These are phyloP conservation scores for Rhizopogon salebrosus DNA, from an alignment of 768 basidiomycete species.

Conservation along the genomic window DNA sequence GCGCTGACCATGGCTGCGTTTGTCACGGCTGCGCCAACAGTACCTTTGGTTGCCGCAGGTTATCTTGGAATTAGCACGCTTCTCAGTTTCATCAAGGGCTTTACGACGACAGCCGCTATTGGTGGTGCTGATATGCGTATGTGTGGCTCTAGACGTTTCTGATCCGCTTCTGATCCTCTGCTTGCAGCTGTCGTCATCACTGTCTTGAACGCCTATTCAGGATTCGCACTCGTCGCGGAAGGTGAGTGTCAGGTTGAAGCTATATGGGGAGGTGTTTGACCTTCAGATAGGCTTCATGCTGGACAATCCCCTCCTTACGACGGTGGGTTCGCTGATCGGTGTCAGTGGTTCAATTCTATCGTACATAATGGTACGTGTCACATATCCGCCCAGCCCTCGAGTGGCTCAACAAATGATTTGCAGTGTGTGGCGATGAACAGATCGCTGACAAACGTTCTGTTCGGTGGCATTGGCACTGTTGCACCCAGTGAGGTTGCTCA, in stretches of 20 bases:
- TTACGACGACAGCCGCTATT: constrained; percentile 86
- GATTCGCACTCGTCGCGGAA: constrained; percentile 88
- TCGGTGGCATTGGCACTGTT: constrained; percentile 73
- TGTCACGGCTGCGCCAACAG: constrained; percentile 60
- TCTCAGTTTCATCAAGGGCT: constrained; percentile 82
- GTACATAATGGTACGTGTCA: constrained; percentile 75
- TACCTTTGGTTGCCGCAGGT: constrained; percentile 71
- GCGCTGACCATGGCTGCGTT: constrained; percentile 73
- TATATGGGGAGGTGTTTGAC: background rate
- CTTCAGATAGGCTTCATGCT: constrained; percentile 67
- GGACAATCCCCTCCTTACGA: constrained; percentile 78
- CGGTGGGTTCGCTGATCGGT: constrained; percentile 82
- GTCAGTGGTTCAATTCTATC: constrained; percentile 89
- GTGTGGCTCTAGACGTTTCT: constrained; percentile 23
- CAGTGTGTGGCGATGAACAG: constrained; percentile 93
- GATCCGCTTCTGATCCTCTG: constrained; percentile 5
- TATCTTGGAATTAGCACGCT: constrained; percentile 70
- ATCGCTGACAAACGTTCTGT: constrained; percentile 78
- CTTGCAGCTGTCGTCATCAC: constrained; percentile 80
- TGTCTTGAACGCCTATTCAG: constrained; percentile 86
- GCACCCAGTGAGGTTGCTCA: constrained; percentile 54
- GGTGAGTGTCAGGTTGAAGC: constrained; percentile 30
- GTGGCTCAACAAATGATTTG: constrained; percentile 1
- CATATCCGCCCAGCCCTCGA: background rate
- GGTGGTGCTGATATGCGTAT: constrained; percentile 92